A percentile compares a stretch with the other conserved stretches of the same genome.
Evolutionary conservation across 768 basidiomycete species (phyloP).

Genomic region (Podaxis sp.): DNA sequence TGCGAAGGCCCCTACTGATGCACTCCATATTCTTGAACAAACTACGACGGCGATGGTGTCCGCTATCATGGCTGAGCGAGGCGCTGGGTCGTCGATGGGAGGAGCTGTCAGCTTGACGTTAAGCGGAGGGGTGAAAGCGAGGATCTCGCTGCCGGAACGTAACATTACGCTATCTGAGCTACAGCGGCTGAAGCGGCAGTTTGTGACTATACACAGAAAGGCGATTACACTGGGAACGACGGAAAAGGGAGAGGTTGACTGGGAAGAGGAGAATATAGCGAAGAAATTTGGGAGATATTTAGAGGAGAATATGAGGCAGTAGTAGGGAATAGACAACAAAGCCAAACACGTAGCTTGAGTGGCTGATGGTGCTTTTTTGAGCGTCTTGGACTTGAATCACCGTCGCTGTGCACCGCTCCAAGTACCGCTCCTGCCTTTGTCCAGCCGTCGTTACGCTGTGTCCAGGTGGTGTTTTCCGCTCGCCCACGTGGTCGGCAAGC

Average conservation of each 20-base stretch:
- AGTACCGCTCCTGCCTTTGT: background rate
- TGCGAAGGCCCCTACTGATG: conserved; percentile 82
- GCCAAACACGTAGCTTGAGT: conserved; percentile 9
- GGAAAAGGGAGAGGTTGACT: conserved; percentile 74
- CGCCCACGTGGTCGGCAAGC: conserved; percentile 8
- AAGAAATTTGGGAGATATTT: conserved; percentile 69
- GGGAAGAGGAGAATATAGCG: conserved; percentile 71
- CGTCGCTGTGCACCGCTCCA: background rate
- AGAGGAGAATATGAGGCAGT: conserved; percentile 62
- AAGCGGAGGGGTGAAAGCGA: conserved; percentile 38
- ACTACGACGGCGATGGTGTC: conserved; percentile 70
- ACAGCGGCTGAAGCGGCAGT: conserved; percentile 88
- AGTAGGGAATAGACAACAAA: conserved; percentile 8
- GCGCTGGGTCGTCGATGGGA: conserved; percentile 49
- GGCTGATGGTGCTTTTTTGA: background rate
- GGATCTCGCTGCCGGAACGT: conserved; percentile 64
- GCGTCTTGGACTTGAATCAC: too few relatives aligned
- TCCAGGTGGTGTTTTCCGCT: background rate
- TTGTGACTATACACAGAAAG: conserved; percentile 86
- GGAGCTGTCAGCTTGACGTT: conserved; percentile 49
- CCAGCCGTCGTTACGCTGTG: background rate
- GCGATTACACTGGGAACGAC: conserved; percentile 81
- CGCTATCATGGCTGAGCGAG: conserved; percentile 66
- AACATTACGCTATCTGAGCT: conserved; percentile 82
- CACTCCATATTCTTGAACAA: conserved; percentile 81